Conservation (phyloP, 2,329 filamentous ascomycete species). For the Coniella vitis region DNA sequence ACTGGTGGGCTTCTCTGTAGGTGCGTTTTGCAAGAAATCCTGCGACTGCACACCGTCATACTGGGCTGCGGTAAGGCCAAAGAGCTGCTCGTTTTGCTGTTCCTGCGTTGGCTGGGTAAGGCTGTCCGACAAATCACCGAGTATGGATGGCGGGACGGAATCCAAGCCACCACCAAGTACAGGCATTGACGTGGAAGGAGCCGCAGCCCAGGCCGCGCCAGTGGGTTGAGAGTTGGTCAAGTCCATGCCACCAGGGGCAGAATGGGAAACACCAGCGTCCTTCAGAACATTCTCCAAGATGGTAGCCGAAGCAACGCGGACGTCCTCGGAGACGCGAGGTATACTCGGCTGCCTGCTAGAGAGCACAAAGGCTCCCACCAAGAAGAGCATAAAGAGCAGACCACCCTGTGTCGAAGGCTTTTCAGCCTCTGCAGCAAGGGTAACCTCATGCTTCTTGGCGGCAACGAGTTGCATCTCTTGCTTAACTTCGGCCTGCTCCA, state of each 20-base stretch:
- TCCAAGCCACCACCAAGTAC: constrained; percentile 38
- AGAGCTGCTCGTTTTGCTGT: constrained; percentile 82
- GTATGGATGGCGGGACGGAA: constrained; percentile 49
- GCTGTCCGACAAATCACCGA: constrained; percentile 60
- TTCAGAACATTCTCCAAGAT: constrained; percentile 77
- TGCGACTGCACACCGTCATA: constrained; percentile 79
- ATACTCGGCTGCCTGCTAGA: constrained; percentile 76
- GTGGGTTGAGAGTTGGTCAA: constrained; percentile 46
- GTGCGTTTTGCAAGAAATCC: constrained; percentile 58
- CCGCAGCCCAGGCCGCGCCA: constrained; percentile 40
- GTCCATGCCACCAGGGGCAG: constrained; percentile 33
- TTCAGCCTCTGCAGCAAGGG: constrained; percentile 43
- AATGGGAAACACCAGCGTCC: constrained; percentile 59
- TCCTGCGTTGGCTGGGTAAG: constrained; percentile 72
- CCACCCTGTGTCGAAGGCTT: constrained; percentile 70
- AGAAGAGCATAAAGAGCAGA: constrained; percentile 88
- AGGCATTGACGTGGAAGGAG: constrained; percentile 30
- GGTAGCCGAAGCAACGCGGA: constrained; percentile 69
- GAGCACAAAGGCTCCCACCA: constrained; percentile 92
- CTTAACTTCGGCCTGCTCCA: constrained; percentile 54
- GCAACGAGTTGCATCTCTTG: constrained; percentile 48
- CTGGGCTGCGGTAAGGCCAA: constrained; percentile 77
- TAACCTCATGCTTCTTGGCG: constrained; percentile 46
- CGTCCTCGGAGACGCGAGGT: constrained; percentile 71
- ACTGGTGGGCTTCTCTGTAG: constrained; percentile 46